Base-by-base conservation (phyloP, 2,329 filamentous ascomycete genomes). In the Epichloe brachyelytri region DNA sequence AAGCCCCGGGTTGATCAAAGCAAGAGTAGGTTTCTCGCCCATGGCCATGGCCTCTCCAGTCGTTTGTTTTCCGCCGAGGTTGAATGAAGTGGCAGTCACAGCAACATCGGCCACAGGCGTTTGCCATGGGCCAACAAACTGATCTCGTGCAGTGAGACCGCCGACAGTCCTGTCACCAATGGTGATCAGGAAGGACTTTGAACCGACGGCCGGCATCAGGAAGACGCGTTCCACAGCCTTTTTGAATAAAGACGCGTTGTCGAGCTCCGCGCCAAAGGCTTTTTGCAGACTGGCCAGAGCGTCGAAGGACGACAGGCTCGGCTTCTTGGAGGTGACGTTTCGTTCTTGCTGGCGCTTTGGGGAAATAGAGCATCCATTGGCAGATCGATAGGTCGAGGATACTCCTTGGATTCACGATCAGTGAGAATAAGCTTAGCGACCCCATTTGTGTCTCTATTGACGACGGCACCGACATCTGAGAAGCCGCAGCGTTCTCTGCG, bases 101-200 rank as follows among this genome's bases (percentile, higher is more conserved):
- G 89, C 91, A 46, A 95, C 90, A 66, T 98, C 90, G 4, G 93
- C 84, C 14, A 97, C 89, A 3, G 93, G 93, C 12, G 84, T 86
- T 66, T 97, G 93, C 91, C 91, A 97, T 48, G 87, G 88, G 1
- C 93, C 93, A 50, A 96, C 91, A 80, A 97, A 90, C 67, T 97
- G 93, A 63, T 97, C 93, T 56, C 90, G 80, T 10, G 85, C 82
- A 7, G 88, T 89, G 52, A 97, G 76, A 48, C 91, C 93, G 57
- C 91, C 91, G 33, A 97, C 90, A 30, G 86, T 88, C 55, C 93
- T 81, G 67, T 97, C 93, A 47, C 86, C 90, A 58, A 97, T 98
- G 2, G 93, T 97, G 62, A 98, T 96, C 38, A 98, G 76, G 73
- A 97, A 98, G 20, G 85, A 89, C 70, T 97, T 97, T 20, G 90